A percentile compares a stretch with the other conserved stretches of the same genome.
Evolutionary conservation across 1,284 basidiomycete species (phyloP).

Genomic region (Neonothopanus nambi): DNA sequence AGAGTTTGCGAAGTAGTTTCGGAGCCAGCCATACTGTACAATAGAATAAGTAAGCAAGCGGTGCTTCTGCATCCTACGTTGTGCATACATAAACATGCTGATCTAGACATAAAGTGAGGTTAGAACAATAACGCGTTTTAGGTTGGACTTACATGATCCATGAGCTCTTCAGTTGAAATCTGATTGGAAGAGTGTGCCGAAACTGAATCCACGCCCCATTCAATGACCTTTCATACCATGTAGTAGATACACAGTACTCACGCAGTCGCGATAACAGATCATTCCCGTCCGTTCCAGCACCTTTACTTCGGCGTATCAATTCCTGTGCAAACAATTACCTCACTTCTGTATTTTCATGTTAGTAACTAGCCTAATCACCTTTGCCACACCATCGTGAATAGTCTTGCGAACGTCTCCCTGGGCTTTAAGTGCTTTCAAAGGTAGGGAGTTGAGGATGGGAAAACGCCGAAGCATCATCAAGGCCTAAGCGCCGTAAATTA

Average conservation of each 20-base stretch:
- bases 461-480: slow-evolving; percentile 17
- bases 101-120: slow-evolving; percentile 8
- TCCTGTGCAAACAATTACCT: not conserved
- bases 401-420: slow-evolving; percentile 14
- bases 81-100: slow-evolving; percentile 15
- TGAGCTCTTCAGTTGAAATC: slow-evolving; percentile 1
- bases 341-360: not conserved
- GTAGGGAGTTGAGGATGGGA: slow-evolving; percentile 14
- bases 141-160: slow-evolving; percentile 5
- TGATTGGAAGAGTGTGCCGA: not conserved
- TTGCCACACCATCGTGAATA: not conserved
- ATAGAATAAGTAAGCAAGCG: not conserved
- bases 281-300: not conserved
- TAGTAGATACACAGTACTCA: not conserved
- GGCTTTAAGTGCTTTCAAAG: slow-evolving; percentile 11
- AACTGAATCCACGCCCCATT: not conserved
- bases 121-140: not conserved
- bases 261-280: not conserved
- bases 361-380: not conserved
- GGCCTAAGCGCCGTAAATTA: slow-evolving; percentile 3
- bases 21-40: slow-evolving; percentile 15
- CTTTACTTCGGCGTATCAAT: not conserved
- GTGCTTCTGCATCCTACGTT: no score
- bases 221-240: not conserved
- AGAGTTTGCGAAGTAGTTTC: slow-evolving; percentile 17